A percentile compares a stretch with the other conserved stretches of the same genome.
Conservation (phyloP, 257 asterid species). For the Solanum commersonii region DNA sequence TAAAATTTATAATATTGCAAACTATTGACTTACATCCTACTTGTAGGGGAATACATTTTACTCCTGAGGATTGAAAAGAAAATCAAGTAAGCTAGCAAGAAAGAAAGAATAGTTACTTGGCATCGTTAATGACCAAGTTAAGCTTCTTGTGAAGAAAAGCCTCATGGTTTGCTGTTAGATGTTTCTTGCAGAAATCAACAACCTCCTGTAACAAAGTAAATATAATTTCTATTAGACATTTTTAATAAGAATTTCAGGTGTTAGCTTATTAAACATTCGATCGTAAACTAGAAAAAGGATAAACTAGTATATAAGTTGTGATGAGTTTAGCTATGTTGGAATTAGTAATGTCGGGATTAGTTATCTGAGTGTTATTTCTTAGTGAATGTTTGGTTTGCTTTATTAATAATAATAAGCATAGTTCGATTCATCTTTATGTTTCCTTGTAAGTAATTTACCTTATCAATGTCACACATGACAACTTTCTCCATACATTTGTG, state of each 20-base stretch:
- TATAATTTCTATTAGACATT: background rate
- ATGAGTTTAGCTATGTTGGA: no score
- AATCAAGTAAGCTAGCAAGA: background rate
- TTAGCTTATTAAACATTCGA: no score
- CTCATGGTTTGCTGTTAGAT: constrained; percentile 76
- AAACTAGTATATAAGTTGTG: no score
- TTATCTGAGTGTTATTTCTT: background rate
- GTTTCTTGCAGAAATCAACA: constrained; percentile 74
- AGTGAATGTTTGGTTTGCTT: background rate
- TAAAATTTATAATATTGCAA: no score
- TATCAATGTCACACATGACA: constrained; percentile 95
- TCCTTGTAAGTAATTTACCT: constrained; percentile 25
- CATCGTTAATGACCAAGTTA: constrained; percentile 76
- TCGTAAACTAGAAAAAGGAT: no score
- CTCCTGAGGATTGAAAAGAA: background rate
- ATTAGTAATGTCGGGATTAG: no score
- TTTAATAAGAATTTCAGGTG: background rate
- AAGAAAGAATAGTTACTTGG: constrained; percentile 43
- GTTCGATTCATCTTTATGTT: background rate
- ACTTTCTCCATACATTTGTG: constrained; percentile 73
- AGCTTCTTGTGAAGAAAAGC: constrained; percentile 73
- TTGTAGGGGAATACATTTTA: background rate
- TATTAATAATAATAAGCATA: background rate
- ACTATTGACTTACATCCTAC: background rate
- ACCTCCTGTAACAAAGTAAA: constrained; percentile 51